Base-by-base conservation (phyloP, 2,329 filamentous ascomycete genomes). In the Beauveria sp. region DNA sequence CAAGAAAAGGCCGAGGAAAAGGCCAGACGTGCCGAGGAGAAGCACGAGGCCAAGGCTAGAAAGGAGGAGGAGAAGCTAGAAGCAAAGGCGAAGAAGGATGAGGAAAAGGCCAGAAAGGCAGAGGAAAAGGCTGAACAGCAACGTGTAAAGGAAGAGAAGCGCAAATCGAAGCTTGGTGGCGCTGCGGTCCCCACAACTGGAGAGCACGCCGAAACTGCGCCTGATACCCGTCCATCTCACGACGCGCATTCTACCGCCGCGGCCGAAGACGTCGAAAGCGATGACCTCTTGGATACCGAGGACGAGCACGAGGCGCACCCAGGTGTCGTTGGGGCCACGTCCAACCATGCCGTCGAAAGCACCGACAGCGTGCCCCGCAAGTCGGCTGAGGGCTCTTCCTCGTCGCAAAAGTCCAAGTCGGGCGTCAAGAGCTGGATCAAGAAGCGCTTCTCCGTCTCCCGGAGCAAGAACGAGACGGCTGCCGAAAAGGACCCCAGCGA, bases 391-490 rank as follows among this genome's bases (percentile, higher is more conserved):
- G 62, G 51, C 16, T 62, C 68, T 3, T 67, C 67, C 6, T 75
- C 73, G 5, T 60, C 61, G 16, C 46, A 59, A 51, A 59, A 52
- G 26, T 72, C 73, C 18, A 73, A 70, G 3, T 71, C 72, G 55
- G 78, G 76, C 63, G 77, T 83, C 48, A 83, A 78, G 65, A 77
- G 75, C 44, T 85, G 83, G 83, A 74, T 85, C 59, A 84, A 80
- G 69, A 80, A 78, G 26, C 80, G 77, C 6, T 80, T 85, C 63
- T 77, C 57, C 16, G 43, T 48, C 50, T 34, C 76, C 0, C 73
- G 74, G 5, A 71, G 76, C 9, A 79, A 77, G 61, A 75, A 76
- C 12, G 70, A 75, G 1, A 68, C 67, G 18, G 69, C 50, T 8
- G 44, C 50, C 18, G 59, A 59, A 37, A 63, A 62, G 24, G 61